Base-by-base conservation (phyloP, 2,329 filamentous ascomycete species). In the Colletotrichum salicis region DNA sequence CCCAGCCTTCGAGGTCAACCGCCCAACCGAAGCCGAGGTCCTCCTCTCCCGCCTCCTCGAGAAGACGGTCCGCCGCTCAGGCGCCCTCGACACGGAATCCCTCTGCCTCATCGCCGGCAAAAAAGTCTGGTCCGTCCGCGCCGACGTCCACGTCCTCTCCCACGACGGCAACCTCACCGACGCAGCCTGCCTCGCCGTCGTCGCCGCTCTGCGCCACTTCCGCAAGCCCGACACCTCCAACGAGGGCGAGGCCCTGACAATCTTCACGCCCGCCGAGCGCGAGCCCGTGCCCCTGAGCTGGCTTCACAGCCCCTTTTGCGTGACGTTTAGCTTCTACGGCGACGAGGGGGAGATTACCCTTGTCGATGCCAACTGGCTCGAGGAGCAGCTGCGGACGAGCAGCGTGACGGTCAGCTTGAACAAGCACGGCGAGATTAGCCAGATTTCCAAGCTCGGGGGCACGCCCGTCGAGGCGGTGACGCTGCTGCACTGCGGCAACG, bases 81-180 rank as follows among this genome's bases (percentile, higher is more conserved):
- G 93, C 76, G 96, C 96, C 7, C 90, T 99, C 52, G 96, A 98
- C 81, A 97, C 95, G 41, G 96, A 99, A 83, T 97, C 95, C 4
- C 88, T 99, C 56, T 99, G 96, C 82, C 94, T 99, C 27, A 87
- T 98, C 33, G 95, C 96, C 12, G 95, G 94, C 8, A 88, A 93
- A 72, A 97, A 97, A 82, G 96, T 94, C 85, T 99, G 96, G 91
- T 93, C 93, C 72, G 88, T 99, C 74, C 91, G 96, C 70, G 95
- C 94, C 24, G 96, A 98, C 80, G 89, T 98, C 27, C 96, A 99
- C 82, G 91, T 98, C 58, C 88, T 98, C 57, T 92, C 94, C 62
- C 94, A 95, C 79, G 96, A 98, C 80, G 96, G 96, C 64, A 96
- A 95, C 76, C 86, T 99, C 54, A 90, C 96, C 45, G 96, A 98